These are phyloP conservation scores for Phialophora chinensis DNA, from an alignment of 2,329 filamentous ascomycete species.

Conservation along the genomic window DNA sequence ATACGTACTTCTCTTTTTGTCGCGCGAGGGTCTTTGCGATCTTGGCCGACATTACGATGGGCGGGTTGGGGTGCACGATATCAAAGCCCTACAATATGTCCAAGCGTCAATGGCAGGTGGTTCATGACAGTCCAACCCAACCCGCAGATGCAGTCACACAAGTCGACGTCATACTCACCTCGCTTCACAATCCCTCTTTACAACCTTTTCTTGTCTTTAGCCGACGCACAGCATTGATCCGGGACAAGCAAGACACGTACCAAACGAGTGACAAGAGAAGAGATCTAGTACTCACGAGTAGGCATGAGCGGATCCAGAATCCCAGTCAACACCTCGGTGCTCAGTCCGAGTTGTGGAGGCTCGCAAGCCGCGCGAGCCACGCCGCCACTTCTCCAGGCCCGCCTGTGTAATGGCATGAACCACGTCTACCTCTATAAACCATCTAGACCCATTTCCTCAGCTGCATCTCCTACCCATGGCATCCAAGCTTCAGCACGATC, in stretches of 20 bases:
- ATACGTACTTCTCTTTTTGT: constrained; percentile 74
- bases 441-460: background rate
- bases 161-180: background rate
- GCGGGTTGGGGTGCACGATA: background rate
- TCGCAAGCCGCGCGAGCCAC: too few species aligned
- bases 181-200: background rate
- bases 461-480: background rate
- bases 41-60: constrained; percentile 54
- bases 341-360: background rate
- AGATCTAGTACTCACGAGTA: background rate
- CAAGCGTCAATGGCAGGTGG: background rate
- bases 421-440: background rate
- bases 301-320: background rate
- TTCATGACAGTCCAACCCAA: background rate
- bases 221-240: background rate
- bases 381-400: background rate
- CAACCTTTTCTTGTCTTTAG: background rate
- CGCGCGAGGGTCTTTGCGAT: constrained; percentile 75
- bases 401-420: background rate
- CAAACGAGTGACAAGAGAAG: background rate
- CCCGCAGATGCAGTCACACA: background rate
- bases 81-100: background rate
- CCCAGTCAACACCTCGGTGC: background rate
- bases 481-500: background rate
- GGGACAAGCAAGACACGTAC: background rate